Base-by-base conservation (phyloP, 371 early-diverging fungal species). In the Enteropsectra breve region DNA sequence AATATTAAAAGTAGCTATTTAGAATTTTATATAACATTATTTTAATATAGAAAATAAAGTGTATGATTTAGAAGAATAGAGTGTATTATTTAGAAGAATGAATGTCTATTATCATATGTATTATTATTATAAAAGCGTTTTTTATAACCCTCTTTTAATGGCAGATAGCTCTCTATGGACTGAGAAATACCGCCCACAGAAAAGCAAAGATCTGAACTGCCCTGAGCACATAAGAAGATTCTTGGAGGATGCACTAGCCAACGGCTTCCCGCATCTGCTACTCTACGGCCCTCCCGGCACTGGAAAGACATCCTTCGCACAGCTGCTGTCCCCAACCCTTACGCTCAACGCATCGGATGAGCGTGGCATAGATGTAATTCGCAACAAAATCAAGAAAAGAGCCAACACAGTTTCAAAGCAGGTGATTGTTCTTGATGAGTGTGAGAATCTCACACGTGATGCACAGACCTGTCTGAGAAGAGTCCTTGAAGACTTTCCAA, bases 211-310 rank as follows among this genome's bases (percentile, higher is more conserved):
- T 2, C 68, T 77, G 57, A 58, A 70, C 23, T 48, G 58, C 0
- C 68, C 66, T 0, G 69, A 56, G 8, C 71, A 75, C 37, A 29
- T 76, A 28, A 75, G 64, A 63, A 53, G 46, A 2, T 68, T 77
- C 33, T 53, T 78, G 54, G 54, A 47, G 11, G 37, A 65, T 5
- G 15, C 60, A 11, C 29, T 45, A 18, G 37, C 15, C 11, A 34
- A 74, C 24, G 63, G 60, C 3, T 64, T 94, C 53, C 99, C 99
- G 24, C 94, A 97, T 77, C 83, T 97, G 33, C 81, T 98, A 33
- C 92, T 98, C 76, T 92, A 94, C 82, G 99, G 99, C 2, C 95
- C 96, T 53, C 93, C 99, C 33, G 97, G 97, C 2, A 84, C 94
- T 1, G 99, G 99, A 72, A 98, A 98, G 81, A 97, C 99, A 0